Evolutionary conservation across 108 stramenopile species (phyloP).

Genomic region (Skeletonema marinoi): DNA sequence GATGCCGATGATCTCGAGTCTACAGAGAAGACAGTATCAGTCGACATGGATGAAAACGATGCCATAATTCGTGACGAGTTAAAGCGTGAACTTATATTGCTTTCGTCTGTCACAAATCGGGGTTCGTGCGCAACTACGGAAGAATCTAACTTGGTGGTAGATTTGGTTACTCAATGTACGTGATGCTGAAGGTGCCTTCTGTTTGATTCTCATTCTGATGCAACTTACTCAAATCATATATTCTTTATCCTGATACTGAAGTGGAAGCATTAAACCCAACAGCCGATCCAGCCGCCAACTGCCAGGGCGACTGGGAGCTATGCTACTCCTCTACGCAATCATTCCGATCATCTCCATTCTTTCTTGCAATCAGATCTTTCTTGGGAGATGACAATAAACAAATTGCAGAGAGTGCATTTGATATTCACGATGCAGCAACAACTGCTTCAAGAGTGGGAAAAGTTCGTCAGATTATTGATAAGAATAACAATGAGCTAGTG

Average conservation of each 20-base stretch:
- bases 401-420: slow-evolving; percentile 72
- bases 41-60: slow-evolving; percentile 77
- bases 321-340: slow-evolving; percentile 78
- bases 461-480: slow-evolving; percentile 72
- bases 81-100: slow-evolving; percentile 78
- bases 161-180: slow-evolving; percentile 68
- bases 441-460: slow-evolving; percentile 71
- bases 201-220: background rate
- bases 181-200: slow-evolving; percentile 39
- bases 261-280: slow-evolving; percentile 82
- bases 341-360: slow-evolving; percentile 84
- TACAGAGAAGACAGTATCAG: slow-evolving; percentile 48
- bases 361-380: slow-evolving; percentile 65
- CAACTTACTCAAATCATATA: background rate
- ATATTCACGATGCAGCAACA: slow-evolving; percentile 78
- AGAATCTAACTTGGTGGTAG: slow-evolving; percentile 71
- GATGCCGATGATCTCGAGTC: slow-evolving; percentile 49
- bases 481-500: slow-evolving; percentile 46
- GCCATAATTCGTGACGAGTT: slow-evolving; percentile 72
- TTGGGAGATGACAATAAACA: slow-evolving; percentile 66
- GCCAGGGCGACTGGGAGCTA: slow-evolving; percentile 85
- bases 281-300: slow-evolving; percentile 63
- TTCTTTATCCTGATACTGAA: background rate
- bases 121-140: slow-evolving; percentile 70
- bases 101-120: slow-evolving; percentile 78